Conservation (phyloP, 345 rosid species). For the Moricandia moricandioides region DNA sequence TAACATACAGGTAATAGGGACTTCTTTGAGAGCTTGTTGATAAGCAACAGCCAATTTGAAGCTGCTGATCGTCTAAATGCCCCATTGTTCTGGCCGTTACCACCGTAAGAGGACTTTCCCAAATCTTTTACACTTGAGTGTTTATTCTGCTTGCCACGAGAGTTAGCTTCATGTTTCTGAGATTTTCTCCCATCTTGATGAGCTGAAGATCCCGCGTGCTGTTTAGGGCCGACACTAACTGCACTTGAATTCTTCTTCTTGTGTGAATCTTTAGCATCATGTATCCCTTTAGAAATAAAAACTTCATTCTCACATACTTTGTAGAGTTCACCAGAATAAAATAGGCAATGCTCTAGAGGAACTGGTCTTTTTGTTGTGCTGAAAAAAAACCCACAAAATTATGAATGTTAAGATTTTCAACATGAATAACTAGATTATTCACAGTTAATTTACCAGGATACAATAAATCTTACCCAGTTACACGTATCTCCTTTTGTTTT, state of each 20-base stretch:
- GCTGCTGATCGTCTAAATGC: slow-evolving; percentile 73
- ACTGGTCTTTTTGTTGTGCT: slow-evolving; percentile 97
- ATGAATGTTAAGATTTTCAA: not conserved
- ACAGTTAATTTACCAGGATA: slow-evolving; percentile 21
- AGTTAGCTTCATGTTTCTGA: slow-evolving; percentile 63
- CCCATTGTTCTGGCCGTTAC: slow-evolving; percentile 65
- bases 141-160: slow-evolving; percentile 68
- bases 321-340: slow-evolving; percentile 84
- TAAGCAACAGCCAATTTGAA: slow-evolving; percentile 74
- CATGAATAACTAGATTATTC: slow-evolving; percentile 1
- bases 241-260: slow-evolving; percentile 68
- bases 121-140: slow-evolving; percentile 57
- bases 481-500: slow-evolving; percentile 85
- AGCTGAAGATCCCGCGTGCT: slow-evolving; percentile 50
- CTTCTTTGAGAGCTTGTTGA: slow-evolving; percentile 78
- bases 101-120: slow-evolving; percentile 47
- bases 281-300: slow-evolving; percentile 64
- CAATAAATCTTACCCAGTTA: slow-evolving; percentile 67
- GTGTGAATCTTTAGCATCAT: slow-evolving; percentile 69
- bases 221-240: slow-evolving; percentile 44
- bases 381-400: slow-evolving; percentile 27
- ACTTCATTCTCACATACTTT: slow-evolving; percentile 73
- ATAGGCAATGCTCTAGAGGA: slow-evolving; percentile 91
- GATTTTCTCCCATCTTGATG: slow-evolving; percentile 54
- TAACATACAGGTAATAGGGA: slow-evolving; percentile 77